phyloP scores from a whole-genome alignment of 768 basidiomycete genomes.

The Lanmaoa rubissima region DNA sequence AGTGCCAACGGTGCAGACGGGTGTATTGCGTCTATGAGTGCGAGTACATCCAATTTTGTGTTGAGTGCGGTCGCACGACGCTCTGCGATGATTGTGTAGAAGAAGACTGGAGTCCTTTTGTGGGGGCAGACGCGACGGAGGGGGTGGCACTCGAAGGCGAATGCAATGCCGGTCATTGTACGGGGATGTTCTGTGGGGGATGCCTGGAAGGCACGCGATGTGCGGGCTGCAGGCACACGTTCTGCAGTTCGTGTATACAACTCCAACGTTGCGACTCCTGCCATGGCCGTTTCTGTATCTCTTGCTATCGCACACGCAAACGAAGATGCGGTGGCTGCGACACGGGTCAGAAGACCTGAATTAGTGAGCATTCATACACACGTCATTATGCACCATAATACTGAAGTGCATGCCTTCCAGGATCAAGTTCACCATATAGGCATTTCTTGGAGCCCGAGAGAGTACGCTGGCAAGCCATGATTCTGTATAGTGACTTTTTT shows the following conservation, averaged over 20 bases:
- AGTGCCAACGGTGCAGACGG: slow-evolving; percentile 18
- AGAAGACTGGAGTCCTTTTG: slow-evolving; percentile 13
- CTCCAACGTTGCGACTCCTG: slow-evolving; percentile 5
- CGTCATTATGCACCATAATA: neutral
- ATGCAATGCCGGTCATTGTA: slow-evolving; percentile 3
- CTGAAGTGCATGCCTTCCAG: neutral
- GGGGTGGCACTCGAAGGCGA: slow-evolving; percentile 6
- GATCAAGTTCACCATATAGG: neutral
- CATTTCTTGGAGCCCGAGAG: neutral
- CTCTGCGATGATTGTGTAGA: slow-evolving; percentile 28
- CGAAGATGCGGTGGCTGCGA: slow-evolving; percentile 4
- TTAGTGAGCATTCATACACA: neutral
- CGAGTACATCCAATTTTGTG: slow-evolving; percentile 25
- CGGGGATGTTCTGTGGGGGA: slow-evolving; percentile 9
- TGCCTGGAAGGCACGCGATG: slow-evolving; percentile 13
- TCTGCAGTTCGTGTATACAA: slow-evolving; percentile 13
- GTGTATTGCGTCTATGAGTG: slow-evolving; percentile 19
- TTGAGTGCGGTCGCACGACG: slow-evolving; percentile 18
- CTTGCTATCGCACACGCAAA: slow-evolving; percentile 4
- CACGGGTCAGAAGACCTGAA: neutral
- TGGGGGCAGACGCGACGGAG: slow-evolving; percentile 3
- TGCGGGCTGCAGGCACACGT: slow-evolving; percentile 9
- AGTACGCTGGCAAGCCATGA: neutral
- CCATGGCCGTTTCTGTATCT: slow-evolving; percentile 4
- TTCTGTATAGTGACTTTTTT: neutral